phyloP scores from a whole-genome alignment of 2,329 filamentous ascomycete genomes.

The Botryotinia globosa region DNA sequence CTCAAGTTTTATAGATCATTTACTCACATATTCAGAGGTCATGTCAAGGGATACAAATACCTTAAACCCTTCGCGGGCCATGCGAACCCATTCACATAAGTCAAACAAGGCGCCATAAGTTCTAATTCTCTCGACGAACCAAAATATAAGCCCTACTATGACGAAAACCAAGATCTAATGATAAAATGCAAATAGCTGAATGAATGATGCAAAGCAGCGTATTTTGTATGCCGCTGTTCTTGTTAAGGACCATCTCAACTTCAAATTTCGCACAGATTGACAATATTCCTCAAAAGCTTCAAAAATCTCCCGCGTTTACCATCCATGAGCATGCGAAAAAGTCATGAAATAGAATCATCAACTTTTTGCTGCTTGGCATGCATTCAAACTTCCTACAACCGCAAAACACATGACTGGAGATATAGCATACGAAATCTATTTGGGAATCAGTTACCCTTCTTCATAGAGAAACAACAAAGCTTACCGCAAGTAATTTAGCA shows the following conservation, averaged over 20 bases:
- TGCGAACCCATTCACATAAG: not conserved
- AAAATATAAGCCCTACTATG: not conserved
- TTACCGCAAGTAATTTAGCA: slow-evolving; percentile 45
- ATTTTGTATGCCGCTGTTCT: not conserved
- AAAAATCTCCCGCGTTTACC: not conserved
- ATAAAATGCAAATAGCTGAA: not conserved
- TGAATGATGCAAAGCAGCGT: not conserved
- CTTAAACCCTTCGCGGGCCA: not conserved
- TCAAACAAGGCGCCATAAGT: not conserved
- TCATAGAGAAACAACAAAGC: not conserved
- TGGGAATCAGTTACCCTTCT: not conserved
- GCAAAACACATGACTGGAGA: slow-evolving; percentile 41
- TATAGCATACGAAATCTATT: slow-evolving; percentile 42
- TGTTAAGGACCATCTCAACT: not conserved
- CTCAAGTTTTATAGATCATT: not conserved
- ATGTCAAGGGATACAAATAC: not conserved
- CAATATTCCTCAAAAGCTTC: not conserved
- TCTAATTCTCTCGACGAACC: not conserved
- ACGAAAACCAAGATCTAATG: not conserved
- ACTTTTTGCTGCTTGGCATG: slow-evolving; percentile 34
- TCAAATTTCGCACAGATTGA: not conserved
- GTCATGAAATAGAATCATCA: not conserved
- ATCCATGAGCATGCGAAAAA: not conserved
- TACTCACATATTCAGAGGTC: not conserved
- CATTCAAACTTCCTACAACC: slow-evolving; percentile 40